Evolutionary conservation across 352 stramenopile genomes (phyloP), one percentile per base, ranked within the genome.

Genomic region (Blastocystis hominis): DNA sequence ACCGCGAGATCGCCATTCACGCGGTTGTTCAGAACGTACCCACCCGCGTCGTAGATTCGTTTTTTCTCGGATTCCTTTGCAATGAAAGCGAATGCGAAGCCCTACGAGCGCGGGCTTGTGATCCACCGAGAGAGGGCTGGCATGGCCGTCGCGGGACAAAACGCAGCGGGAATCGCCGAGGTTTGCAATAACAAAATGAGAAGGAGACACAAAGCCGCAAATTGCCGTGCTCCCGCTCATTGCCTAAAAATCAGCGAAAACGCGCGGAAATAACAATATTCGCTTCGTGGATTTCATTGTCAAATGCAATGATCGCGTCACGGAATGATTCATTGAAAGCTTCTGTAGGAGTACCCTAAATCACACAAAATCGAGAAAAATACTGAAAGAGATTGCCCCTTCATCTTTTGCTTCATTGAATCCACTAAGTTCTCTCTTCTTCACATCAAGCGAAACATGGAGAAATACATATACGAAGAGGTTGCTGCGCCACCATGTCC

Each of bases 41-140:
- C 88, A 86, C 78, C 90, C 42, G 91, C 91, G 10, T 88, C 88
- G 46, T 89, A 86, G 75, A 90, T 91, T 36, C 90, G 78, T 38
- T 36, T 15, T 44, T 90, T 78, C 81, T 92, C 91, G 30, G 30
- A 56, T 46, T 75, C 64, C 62, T 91, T 34, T 17, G 44, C 44
- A 78, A 75, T n/a, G 47, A 76, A 63, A 10, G 3, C 5, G 10
- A 38, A 46, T 44, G 10, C 6, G 46, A 40, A 53, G 36, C 3
- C n/a, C 15, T 61, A 75, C 64, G 78, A 96, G 94, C 75, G 93
- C 93, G 34, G 94, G 94, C 88, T 97, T 97, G 91, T 96, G 94
- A 89, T 97, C 94, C 54, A 91, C 93, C 24, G 93, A 95, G 90
- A 95, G 94, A 24, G 92, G 91, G 30, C 94, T 75, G 1, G 62